Conservation (phyloP, 2,329 filamentous ascomycete species). For the Diaporthe eres region DNA sequence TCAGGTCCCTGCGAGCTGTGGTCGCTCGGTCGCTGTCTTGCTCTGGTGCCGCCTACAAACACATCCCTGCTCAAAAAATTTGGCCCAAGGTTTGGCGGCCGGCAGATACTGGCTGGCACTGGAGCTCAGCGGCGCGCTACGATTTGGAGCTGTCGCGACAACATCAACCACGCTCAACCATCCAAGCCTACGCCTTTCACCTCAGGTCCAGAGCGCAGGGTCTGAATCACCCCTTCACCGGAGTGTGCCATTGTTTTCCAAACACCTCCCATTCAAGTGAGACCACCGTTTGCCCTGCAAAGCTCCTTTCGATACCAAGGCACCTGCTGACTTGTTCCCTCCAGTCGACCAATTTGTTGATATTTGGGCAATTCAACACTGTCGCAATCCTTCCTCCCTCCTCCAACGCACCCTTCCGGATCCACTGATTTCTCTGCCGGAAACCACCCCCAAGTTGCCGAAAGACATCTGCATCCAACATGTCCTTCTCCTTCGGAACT, state of each 20-base stretch:
- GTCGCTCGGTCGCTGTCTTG: background rate
- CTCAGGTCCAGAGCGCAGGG: constrained; percentile 10
- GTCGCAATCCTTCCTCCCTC: background rate
- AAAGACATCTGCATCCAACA: constrained; percentile 35
- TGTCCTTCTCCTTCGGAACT: constrained; percentile 48
- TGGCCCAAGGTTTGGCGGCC: constrained; percentile 26
- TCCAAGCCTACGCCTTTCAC: constrained; percentile 1
- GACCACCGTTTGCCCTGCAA: background rate
- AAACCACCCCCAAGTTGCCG: background rate
- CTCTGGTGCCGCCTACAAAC: background rate
- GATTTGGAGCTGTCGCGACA: constrained; percentile 36
- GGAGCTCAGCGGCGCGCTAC: constrained; percentile 38
- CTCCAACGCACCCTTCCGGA: background rate
- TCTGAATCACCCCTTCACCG: constrained; percentile 10
- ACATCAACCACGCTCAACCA: constrained; percentile 6
- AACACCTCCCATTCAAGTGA: constrained; percentile 1
- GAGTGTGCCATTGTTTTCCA: background rate
- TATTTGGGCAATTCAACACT: background rate
- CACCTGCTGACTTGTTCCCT: constrained; percentile 7
- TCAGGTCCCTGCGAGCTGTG: constrained; percentile 6
- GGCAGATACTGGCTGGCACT: constrained; percentile 21
- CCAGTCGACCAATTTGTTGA: constrained; percentile 1
- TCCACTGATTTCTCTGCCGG: background rate
- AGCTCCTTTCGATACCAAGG: background rate
- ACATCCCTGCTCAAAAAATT: constrained; percentile 33